Evolutionary conservation across 2,329 filamentous ascomycete genomes (phyloP).

Genomic region (Aspergillus sergii): DNA sequence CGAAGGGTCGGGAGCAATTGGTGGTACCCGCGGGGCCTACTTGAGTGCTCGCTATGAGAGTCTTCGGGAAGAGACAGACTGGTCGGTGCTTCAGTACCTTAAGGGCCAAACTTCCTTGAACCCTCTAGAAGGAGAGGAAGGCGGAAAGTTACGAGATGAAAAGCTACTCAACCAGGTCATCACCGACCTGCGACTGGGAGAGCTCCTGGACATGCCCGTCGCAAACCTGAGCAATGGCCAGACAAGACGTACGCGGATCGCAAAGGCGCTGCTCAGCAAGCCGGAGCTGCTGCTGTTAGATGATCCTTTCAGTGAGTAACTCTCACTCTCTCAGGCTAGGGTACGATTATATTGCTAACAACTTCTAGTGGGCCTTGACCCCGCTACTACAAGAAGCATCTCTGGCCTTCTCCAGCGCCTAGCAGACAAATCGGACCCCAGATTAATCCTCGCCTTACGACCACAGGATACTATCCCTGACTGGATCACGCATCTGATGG

Average conservation of each 20-base stretch:
- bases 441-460: conserved; percentile 74
- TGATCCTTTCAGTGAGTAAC: conserved; percentile 76
- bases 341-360: neutral
- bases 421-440: conserved; percentile 66
- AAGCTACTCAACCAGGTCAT: conserved; percentile 65
- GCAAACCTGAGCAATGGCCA: conserved; percentile 93
- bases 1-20: conserved; percentile 59
- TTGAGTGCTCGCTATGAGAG: conserved; percentile 90
- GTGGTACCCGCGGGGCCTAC: conserved; percentile 68
- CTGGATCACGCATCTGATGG: conserved; percentile 85
- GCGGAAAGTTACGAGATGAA: conserved; percentile 54
- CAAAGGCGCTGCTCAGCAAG: conserved; percentile 74
- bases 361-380: conserved; percentile 76
- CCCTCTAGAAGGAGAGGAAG: conserved; percentile 59
- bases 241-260: conserved; percentile 82
- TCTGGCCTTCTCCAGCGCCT: conserved; percentile 71
- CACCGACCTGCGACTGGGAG: conserved; percentile 67
- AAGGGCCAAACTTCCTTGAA: conserved; percentile 83
- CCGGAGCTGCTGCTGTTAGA: conserved; percentile 86
- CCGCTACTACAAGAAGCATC: conserved; percentile 72
- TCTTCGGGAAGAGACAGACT: conserved; percentile 81
- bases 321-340: neutral
- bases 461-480: conserved; percentile 85
- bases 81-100: conserved; percentile 78
- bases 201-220: conserved; percentile 77